Percentiles rank a stretch among this genome's conserved stretches.
phyloP scores from a whole-genome alignment of 129 eudicot genomes.

The Escallonia rubra region DNA sequence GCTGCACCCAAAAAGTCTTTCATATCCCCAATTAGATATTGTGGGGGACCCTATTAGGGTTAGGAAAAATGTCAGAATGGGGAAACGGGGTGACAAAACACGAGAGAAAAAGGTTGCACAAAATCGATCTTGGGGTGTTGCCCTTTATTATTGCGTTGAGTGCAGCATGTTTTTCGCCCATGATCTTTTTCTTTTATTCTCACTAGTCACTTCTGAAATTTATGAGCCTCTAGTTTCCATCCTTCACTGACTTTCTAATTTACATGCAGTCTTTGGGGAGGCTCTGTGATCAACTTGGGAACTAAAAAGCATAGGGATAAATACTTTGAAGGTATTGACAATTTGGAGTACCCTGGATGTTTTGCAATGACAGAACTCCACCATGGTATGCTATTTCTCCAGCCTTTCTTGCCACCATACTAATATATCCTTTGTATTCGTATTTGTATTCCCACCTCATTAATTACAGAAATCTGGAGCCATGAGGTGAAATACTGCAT shows the following conservation, averaged over 20 bases:
- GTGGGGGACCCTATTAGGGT: too few species aligned
- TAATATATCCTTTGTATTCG: neutral
- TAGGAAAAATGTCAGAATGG: too few species aligned
- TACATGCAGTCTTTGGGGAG: conserved; percentile 86
- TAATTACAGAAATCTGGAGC: neutral
- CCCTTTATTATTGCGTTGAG: too few species aligned
- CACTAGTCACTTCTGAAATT: too few species aligned
- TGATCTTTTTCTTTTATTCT: too few species aligned
- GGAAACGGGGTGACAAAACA: too few species aligned
- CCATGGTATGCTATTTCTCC: conserved; percentile 58
- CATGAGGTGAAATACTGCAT: neutral
- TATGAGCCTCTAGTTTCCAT: neutral
- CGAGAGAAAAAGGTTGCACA: too few species aligned
- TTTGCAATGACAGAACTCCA: conserved; percentile 99
- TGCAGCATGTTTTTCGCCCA: too few species aligned
- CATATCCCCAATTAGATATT: too few species aligned
- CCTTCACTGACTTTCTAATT: conserved; percentile 1
- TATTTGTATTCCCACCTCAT: neutral
- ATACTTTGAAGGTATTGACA: conserved; percentile 85
- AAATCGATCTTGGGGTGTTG: too few species aligned
- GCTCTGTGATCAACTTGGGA: conserved; percentile 90
- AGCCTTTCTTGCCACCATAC: neutral
- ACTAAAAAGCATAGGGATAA: conserved; percentile 91
- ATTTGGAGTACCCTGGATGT: conserved; percentile 84
- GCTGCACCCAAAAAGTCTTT: too few species aligned